phyloP scores from a whole-genome alignment of 208 protist species.

The Novymonas esmeraldas region DNA sequence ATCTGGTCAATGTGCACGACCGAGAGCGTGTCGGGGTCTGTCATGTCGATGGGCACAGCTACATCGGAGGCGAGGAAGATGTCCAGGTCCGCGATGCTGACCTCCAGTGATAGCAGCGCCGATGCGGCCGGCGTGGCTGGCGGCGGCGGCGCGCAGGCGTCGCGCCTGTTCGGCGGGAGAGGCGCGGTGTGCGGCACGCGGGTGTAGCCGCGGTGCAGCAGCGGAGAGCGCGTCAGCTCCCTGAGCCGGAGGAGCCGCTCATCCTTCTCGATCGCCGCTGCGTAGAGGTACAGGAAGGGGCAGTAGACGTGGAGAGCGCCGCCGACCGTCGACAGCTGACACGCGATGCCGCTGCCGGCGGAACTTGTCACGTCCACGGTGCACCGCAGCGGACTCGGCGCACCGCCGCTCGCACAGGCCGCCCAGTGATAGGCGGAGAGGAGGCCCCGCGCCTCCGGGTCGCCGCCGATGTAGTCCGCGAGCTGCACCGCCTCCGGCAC shows the following conservation, averaged over 20 bases:
- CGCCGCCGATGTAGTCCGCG: slow-evolving; percentile 22
- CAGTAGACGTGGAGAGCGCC: slow-evolving; percentile 32
- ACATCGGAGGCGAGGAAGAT: slow-evolving; percentile 26
- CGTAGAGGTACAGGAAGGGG: slow-evolving; percentile 27
- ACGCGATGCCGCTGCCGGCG: background rate
- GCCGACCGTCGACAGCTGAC: slow-evolving; percentile 6
- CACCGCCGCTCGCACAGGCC: background rate
- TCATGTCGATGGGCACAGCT: slow-evolving; percentile 26
- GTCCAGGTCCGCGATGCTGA: slow-evolving; percentile 13
- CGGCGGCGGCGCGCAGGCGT: background rate
- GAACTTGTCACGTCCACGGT: background rate
- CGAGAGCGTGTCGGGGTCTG: slow-evolving; percentile 9
- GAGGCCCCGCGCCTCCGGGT: slow-evolving; percentile 18
- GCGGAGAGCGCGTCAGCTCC: slow-evolving; percentile 15
- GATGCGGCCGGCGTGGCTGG: background rate
- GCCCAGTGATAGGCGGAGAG: slow-evolving; percentile 19
- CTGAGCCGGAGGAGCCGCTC: slow-evolving; percentile 12
- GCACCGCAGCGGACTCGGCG: slow-evolving; percentile 8
- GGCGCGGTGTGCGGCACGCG: background rate
- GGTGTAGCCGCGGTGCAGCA: slow-evolving; percentile 26
- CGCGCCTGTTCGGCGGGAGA: too few species aligned
- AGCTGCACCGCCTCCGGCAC: slow-evolving; percentile 19
- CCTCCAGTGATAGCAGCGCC: slow-evolving; percentile 13
- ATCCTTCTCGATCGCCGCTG: background rate
- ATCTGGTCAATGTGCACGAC: slow-evolving; percentile 14